Evolutionary conservation across 169 alveolate species (phyloP), one percentile per base, ranked within the genome.

Genomic region (Neospora caninum): DNA sequence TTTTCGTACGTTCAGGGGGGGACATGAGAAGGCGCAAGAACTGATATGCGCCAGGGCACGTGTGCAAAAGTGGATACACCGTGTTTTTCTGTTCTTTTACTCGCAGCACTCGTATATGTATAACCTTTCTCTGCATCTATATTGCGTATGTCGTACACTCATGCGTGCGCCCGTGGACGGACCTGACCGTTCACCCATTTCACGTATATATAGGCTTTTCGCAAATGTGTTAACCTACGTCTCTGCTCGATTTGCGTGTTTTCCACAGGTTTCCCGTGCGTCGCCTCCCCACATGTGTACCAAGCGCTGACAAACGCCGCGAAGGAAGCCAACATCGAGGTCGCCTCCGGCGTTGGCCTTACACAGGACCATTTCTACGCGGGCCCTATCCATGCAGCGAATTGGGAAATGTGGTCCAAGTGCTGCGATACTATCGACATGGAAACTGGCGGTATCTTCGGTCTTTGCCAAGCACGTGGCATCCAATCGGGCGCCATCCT

Each of bases 371-470:
- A 86, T 22, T 93, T 93, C 43, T 93, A 93, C 80, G 84, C n/a
- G 1, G 2, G 31, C 86, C n/a, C 45, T n/a, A n/a, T 78, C 4
- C 43, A 18, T 16, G 41, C 82, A 7, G 4, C 88, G n/a, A 69
- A 87, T 22, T 53, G 41, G 49, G 53, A 43, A 2, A 54, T 42
- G 38, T 88, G 91, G 88, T 0, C 83, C 25, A 80, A 87, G 34
- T 70, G 53, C 42, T 53, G 93, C 25, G 96, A 80, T 22, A 78
- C 67, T 22, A 53, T 94, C 13, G 96, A 94, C 31, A 91, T 93
- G 93, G 96, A 94, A 73, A 49, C 67, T n/a, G 39, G 92, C 29
- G 86, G 93, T 6, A 39, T 94, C 18, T 86, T 91, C 89, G 91
- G 54, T 27, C 73, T 92, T 0, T 93, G 91, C 29, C 45, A 64